Percentiles rank a stretch among this genome's conserved stretches.
phyloP scores from a whole-genome alignment of 2,329 filamentous ascomycete genomes.

The Claviceps pusilla region DNA sequence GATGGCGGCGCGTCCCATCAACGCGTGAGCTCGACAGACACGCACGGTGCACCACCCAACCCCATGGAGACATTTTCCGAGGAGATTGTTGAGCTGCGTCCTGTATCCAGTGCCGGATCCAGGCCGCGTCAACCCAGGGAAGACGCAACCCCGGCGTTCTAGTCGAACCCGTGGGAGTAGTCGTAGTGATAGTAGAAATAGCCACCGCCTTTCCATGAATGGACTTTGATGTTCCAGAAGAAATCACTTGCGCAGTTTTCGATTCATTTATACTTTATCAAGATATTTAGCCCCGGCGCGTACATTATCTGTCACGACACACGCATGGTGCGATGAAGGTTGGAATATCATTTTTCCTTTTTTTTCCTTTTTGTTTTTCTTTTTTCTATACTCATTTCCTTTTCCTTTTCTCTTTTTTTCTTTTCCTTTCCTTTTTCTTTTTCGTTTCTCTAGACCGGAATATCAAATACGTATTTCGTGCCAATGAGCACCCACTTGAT shows the following conservation, averaged over 20 bases:
- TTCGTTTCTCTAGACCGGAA: background rate
- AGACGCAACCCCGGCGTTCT: conserved; percentile 13
- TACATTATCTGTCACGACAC: too few species aligned
- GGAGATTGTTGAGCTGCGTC: conserved; percentile 14
- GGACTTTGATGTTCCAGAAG: background rate
- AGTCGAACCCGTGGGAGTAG: conserved; percentile 8
- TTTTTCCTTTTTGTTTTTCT: too few species aligned
- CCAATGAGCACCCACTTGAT: too few species aligned
- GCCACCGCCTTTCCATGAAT: background rate
- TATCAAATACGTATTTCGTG: background rate
- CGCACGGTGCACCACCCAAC: conserved; percentile 4
- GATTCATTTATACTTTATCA: background rate
- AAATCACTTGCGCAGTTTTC: background rate
- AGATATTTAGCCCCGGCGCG: background rate
- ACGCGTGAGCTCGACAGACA: conserved; percentile 14
- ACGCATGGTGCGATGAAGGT: too few species aligned
- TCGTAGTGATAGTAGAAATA: background rate
- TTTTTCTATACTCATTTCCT: too few species aligned
- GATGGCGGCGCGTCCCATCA: conserved; percentile 12
- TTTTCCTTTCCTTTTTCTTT: too few species aligned
- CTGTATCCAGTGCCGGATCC: conserved; percentile 12
- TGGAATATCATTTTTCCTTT: too few species aligned
- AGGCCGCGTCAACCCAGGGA: conserved; percentile 13
- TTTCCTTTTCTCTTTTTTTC: too few species aligned
- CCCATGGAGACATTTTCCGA: conserved; percentile 11